Base-by-base conservation (phyloP, 1,284 basidiomycete genomes). In the Marasmius fiardii region DNA sequence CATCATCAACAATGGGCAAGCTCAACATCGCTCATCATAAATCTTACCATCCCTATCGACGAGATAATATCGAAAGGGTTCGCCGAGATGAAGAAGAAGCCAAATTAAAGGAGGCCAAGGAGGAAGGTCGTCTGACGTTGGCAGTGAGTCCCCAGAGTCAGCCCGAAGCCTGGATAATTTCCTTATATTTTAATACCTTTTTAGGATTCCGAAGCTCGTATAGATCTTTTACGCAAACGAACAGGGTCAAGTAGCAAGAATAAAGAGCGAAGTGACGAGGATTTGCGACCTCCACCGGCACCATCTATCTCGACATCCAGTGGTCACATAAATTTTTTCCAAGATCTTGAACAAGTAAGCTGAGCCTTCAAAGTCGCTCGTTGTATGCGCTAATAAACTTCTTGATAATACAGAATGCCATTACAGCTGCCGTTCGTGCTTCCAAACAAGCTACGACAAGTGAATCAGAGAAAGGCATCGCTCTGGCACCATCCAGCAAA, bases 21-120 rank as follows among this genome's bases (percentile, higher is more conserved):
- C 78, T 92, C 33, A 90, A 90, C 67, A 92, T 92, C 65, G 90
- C 91, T 5, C 91, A 93, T 67, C 92, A 93, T 76, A 94, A 94
- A 68, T 92, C 89, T 2, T 93, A 93, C 67, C 92, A 93, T 64
- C 92, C 89, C 0, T 93, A 93, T 67, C 77, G 90, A 51, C 73
- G 84, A 44, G 91, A 93, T 66, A 94, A 94, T 65, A 90, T 93
- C 57, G 90, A 91, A 59, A 79, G 81, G 21, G 92, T 94, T 0
- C 74, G 83, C 6, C 71, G 68, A 55, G 92, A 94, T 79, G 92
- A 94, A 72, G 91, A 90, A 65, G 87, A 86, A 64, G 90, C 89
- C n/a, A 72, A 74, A 2, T 68, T 71, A 31, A 76, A 86, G 55
- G 85, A 90, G 61, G 82, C 79, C 8, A 76, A 80, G 56, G 83